Evolutionary conservation across 2,329 filamentous ascomycete genomes (phyloP).

Genomic region (Penicillium paneum): DNA sequence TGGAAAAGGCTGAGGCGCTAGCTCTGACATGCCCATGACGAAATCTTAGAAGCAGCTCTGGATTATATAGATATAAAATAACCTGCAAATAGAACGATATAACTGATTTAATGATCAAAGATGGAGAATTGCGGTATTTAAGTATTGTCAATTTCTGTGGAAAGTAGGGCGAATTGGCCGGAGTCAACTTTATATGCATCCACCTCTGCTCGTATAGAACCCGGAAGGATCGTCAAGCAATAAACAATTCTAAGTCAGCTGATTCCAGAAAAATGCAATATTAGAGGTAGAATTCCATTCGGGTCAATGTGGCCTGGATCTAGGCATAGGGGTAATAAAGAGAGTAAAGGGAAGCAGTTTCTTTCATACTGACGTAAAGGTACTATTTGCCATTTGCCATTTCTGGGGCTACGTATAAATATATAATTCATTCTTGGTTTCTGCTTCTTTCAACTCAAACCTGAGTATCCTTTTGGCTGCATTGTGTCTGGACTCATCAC

Average conservation of each 20-base stretch:
- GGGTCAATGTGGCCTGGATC: not conserved
- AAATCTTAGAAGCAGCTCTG: not conserved
- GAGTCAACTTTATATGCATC: not conserved
- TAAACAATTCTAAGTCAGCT: not conserved
- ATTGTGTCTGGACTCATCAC: not conserved
- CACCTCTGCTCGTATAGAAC: not conserved
- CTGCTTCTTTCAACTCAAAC: not conserved
- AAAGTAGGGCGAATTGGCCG: not conserved
- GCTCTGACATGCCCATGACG: slow-evolving; percentile 11
- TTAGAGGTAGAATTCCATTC: not conserved
- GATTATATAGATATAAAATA: not conserved
- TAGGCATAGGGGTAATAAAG: not conserved
- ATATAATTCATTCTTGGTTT: not conserved
- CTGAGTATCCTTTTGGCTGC: not conserved
- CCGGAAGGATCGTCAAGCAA: not conserved
- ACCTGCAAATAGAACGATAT: not conserved
- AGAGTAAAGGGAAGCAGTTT: not conserved
- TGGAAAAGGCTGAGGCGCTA: not conserved
- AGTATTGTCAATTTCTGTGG: not conserved
- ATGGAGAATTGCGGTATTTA: not conserved
- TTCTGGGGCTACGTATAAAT: slow-evolving; percentile 11
- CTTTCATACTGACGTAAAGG: slow-evolving; percentile 20
- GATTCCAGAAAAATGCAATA: not conserved
- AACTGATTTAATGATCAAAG: not conserved
- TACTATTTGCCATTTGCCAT: slow-evolving; percentile 15